phyloP scores from a whole-genome alignment of 1,139 yeast genomes.

The Spathaspora jeffriesii region DNA sequence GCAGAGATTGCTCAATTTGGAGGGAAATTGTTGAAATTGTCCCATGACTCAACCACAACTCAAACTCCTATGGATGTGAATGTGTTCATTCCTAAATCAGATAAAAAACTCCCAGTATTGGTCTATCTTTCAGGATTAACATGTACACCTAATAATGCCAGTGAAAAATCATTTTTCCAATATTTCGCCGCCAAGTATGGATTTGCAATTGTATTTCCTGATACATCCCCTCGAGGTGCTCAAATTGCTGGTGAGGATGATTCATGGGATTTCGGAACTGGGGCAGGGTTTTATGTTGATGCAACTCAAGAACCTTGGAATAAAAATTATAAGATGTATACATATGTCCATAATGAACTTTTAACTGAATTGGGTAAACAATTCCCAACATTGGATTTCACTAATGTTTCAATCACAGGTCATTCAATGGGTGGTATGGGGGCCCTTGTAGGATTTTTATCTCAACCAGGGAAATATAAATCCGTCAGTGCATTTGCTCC shows the following conservation, averaged over 20 bases:
- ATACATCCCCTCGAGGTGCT: slow-evolving; percentile 98
- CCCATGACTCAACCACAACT: slow-evolving; percentile 71
- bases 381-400: slow-evolving; percentile 55
- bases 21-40: slow-evolving; percentile 73
- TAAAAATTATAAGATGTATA: slow-evolving; percentile 80
- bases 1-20: slow-evolving; percentile 68
- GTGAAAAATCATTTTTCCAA: slow-evolving; percentile 93
- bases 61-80: slow-evolving; percentile 80
- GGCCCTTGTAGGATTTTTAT: slow-evolving; percentile 76
- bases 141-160: slow-evolving; percentile 91
- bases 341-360: slow-evolving; percentile 77
- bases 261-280: slow-evolving; percentile 87
- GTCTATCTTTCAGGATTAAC: slow-evolving; percentile 88
- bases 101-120: slow-evolving; percentile 61
- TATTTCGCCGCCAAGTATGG: slow-evolving; percentile 80
- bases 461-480: slow-evolving; percentile 72
- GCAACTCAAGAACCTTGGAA: slow-evolving; percentile 76
- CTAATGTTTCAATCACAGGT: slow-evolving; percentile 75
- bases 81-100: slow-evolving; percentile 69
- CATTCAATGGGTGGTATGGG: slow-evolving; percentile 99
- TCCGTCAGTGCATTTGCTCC: slow-evolving; percentile 94
- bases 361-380: slow-evolving; percentile 48
- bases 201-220: slow-evolving; percentile 90
- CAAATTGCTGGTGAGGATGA: slow-evolving; percentile 79
- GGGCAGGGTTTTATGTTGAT: slow-evolving; percentile 94